phyloP scores from a whole-genome alignment of 495 filamentous ascomycete species.

The Penicillium mononematosum region DNA sequence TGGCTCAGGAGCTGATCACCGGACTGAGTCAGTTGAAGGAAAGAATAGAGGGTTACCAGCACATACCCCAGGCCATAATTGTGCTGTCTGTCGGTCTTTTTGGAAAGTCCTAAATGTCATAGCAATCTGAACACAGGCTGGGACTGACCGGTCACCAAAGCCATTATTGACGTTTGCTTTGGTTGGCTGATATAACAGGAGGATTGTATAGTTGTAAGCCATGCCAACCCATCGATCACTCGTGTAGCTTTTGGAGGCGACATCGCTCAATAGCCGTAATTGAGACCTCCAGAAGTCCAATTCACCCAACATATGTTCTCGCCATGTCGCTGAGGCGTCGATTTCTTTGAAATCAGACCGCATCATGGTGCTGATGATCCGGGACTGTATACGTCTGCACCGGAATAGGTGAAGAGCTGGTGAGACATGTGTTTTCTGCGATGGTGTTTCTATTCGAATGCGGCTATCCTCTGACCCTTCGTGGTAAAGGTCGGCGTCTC shows the following conservation, averaged over 20 bases:
- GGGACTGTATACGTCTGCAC: slow-evolving; percentile 24
- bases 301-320: slow-evolving; percentile 22
- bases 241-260: slow-evolving; percentile 17
- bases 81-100: slow-evolving; percentile 25
- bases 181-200: slow-evolving; percentile 20
- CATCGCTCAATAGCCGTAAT: slow-evolving; percentile 18
- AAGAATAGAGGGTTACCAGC: not conserved
- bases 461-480: slow-evolving; percentile 5
- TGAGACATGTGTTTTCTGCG: slow-evolving; percentile 22
- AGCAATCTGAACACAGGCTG: slow-evolving; percentile 19
- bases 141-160: slow-evolving; percentile 16
- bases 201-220: slow-evolving; percentile 25
- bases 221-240: slow-evolving; percentile 28
- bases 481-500: slow-evolving; percentile 15
- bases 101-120: slow-evolving; percentile 23
- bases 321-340: slow-evolving; percentile 13
- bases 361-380: slow-evolving; percentile 24
- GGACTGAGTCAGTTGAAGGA: not conserved
- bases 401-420: slow-evolving; percentile 24
- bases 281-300: slow-evolving; percentile 22
- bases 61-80: slow-evolving; percentile 27
- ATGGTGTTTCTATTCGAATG: slow-evolving; percentile 4
- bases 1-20: slow-evolving; percentile 22
- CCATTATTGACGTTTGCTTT: slow-evolving; percentile 13
- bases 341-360: slow-evolving; percentile 19